Base-by-base conservation (phyloP, 2,329 filamentous ascomycete genomes). In the Lasiodiplodia sp. region DNA sequence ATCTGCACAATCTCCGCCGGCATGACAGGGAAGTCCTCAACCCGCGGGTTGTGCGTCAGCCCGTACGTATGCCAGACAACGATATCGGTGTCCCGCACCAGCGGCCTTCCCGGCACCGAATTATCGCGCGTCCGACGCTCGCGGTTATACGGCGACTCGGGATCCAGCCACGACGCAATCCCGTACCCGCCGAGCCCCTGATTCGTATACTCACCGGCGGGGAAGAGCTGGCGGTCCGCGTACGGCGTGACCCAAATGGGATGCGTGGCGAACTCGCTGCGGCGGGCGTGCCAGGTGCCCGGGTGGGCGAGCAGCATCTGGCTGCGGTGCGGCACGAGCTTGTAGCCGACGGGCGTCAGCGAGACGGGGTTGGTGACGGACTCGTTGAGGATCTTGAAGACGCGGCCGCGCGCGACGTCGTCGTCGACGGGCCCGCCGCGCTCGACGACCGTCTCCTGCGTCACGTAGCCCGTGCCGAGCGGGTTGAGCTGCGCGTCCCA, bases 391-490 rank as follows among this genome's bases (percentile, higher is more conserved):
- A 87, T 85, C 69, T 86, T 87, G 79, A 86, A 86, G 5, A 83
- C 78, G 8, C 85, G 83, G 72, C 88, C 89, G 40, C 85, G 77
- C 12, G 77, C 74, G 0, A 87, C 85, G 69, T 86, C 86, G 0
- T 87, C 85, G 64, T 88, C 86, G 4, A 86, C 76, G 68, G 83
- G 82, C 4, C 79, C 73, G 1, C 86, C 82, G 52, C 77, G 77
- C 47, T 83, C 78, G 5, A 90, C 77, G 0, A 77, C 72, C 0
- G 79, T 82, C 62, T 87, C 84, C n/a, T 81, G 78, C 53, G 89
- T 78, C 68, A 86, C 80, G 78, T 90, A 91, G 67, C 82, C 84
- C 74, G 89, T 90, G 34, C 89, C 89, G 51, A 84, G 80, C 0
- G 89, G 88, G 72, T 91, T 91, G 3, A 83, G 85, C 23, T 82